Evolutionary conservation across 768 basidiomycete genomes (phyloP), one percentile per base, ranked within the genome.

Genomic region (Amanita fuliginea): DNA sequence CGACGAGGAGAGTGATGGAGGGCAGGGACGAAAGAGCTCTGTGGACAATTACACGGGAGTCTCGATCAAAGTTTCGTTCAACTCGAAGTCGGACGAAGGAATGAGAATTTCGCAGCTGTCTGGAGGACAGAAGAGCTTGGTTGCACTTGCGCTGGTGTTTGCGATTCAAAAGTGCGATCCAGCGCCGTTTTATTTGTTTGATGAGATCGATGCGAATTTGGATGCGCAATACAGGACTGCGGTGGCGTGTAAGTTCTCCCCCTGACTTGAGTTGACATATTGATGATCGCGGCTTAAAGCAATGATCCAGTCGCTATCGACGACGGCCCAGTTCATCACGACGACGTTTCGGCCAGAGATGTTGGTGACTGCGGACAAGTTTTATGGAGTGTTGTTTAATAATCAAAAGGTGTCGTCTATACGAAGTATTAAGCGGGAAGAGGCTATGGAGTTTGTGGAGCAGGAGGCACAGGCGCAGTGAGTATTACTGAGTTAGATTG

Each of bases 141-240:
- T 98, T 9, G 96, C 96, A 0, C 80, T 99, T 26, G 92, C 96
- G 2, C 86, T 90, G 30, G 94, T 99, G 21, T 98, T 99, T 59
- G 92, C 95, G 13, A 98, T 98, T 56, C 96, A 99, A 67, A 97
- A 96, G 66, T 98, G 95, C 61, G 96, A 99, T 59, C 96, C 96
- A 1, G 95, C 96, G 0, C 96, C 96, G 1, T 99, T 99, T 71
- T 98, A 98, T 65, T 74, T 99, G n/a, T 98, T 99, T 58, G 96
- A 99, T 61, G 96, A 86, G 84, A 98, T 99, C 60, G 96, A 99
- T 60, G 96, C 96, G 47, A 97, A 97, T 59, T 74, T 99, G 42
- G 95, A 97, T 56, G 93, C 94, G 4, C 93, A 98, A 68, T 96
- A 97, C 53, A 88, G 95, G 22, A 96, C 95, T 7, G 92, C 95